phyloP scores from a whole-genome alignment of 768 basidiomycete species.

The Phlegmacium glaucopus region DNA sequence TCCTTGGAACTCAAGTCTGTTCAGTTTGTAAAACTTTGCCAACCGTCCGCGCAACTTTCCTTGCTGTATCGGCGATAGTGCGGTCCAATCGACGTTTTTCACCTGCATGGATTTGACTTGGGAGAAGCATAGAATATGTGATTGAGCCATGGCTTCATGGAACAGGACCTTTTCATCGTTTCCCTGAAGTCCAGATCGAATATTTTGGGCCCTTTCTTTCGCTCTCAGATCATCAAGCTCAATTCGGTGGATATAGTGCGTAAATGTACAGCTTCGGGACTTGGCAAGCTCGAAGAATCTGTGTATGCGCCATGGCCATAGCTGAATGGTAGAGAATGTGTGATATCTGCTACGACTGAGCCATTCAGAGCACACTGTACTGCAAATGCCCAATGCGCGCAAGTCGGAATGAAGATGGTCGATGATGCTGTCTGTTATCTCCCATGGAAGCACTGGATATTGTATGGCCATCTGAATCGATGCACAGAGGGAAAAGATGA shows the following conservation, averaged over 20 bases:
- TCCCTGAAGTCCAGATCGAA: no score
- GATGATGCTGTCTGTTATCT: conserved; percentile 33
- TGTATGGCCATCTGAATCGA: background rate
- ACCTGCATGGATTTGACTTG: conserved; percentile 19
- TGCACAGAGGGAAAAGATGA: background rate
- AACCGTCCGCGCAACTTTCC: conserved; percentile 15
- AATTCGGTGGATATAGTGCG: conserved; percentile 21
- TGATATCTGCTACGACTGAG: conserved; percentile 27
- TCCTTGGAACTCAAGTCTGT: conserved; percentile 22
- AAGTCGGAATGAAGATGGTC: conserved; percentile 27
- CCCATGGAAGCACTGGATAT: conserved; percentile 20
- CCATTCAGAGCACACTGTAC: conserved; percentile 31
- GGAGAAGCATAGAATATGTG: conserved; percentile 15
- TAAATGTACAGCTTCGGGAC: conserved; percentile 22
- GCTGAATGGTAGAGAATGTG: conserved; percentile 26
- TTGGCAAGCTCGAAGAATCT: conserved; percentile 21
- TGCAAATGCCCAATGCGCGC: conserved; percentile 21
- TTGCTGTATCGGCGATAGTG: conserved; percentile 16
- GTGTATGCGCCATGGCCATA: conserved; percentile 25
- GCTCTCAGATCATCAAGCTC: conserved; percentile 20
- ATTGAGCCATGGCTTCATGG: conserved; percentile 14
- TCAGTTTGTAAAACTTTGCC: conserved; percentile 15
- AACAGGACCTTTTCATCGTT: conserved; percentile 6
- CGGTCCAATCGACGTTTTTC: conserved; percentile 27
- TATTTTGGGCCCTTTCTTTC: background rate